These are phyloP conservation scores for Apiospora marii DNA, from an alignment of 2,329 filamentous ascomycete species.

Conservation along the genomic window DNA sequence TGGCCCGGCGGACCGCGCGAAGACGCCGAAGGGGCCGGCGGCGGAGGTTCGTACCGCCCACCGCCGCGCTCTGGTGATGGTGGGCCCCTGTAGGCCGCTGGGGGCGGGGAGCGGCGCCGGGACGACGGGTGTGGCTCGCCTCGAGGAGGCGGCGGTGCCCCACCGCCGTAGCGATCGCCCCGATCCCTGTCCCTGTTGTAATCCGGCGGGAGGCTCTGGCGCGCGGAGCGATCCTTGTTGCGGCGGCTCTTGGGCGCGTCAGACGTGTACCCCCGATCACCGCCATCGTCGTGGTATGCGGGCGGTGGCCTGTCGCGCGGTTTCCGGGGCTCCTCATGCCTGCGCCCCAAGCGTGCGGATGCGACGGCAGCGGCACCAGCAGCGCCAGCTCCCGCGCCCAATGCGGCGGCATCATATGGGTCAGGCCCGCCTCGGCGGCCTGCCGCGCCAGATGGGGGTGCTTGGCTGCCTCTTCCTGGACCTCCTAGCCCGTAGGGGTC, in stretches of 20 bases:
- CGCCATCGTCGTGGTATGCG: not conserved
- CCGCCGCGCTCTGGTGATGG: not conserved
- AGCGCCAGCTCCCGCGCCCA: not conserved
- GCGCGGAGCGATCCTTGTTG: slow-evolving; percentile 6
- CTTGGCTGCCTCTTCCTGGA: not conserved
- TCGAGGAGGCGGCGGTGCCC: not conserved
- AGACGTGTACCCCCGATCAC: slow-evolving; percentile 10
- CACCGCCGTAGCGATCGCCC: not conserved
- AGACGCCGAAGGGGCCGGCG: not conserved
- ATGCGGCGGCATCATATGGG: not conserved
- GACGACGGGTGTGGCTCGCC: not conserved
- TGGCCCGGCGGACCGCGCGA: not conserved
- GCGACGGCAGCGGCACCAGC: slow-evolving; percentile 3
- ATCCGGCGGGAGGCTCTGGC: slow-evolving; percentile 9
- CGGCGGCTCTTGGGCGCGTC: slow-evolving; percentile 23
- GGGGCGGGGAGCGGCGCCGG: slow-evolving; percentile 1
- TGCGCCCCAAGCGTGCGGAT: not conserved
- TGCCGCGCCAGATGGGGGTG: not conserved
- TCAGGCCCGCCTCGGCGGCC: slow-evolving; percentile 2
- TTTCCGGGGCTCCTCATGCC: not conserved
- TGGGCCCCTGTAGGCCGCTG: not conserved
- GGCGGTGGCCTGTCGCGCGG: not conserved
- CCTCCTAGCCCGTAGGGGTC: slow-evolving; percentile 1
- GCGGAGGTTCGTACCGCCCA: not conserved
- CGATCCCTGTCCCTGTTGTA: not conserved